Evolutionary conservation across 345 rosid genomes (phyloP).

Genomic region (Syzygium grande): DNA sequence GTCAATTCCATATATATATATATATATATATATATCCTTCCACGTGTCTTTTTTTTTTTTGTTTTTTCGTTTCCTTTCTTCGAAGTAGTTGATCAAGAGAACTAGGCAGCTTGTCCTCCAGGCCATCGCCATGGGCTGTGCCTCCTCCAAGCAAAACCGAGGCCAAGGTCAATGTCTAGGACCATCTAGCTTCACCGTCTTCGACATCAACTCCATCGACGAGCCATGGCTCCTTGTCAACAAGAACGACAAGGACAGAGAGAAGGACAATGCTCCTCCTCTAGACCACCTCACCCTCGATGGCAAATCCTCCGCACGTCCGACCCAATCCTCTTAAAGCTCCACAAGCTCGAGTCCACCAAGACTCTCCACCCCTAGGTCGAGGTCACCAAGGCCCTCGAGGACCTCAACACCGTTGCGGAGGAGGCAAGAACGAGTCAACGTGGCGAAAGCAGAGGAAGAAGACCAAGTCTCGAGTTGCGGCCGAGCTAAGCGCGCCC

Average conservation of each 20-base stretch:
- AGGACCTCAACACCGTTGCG: conserved; percentile 49
- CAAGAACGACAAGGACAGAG: no score
- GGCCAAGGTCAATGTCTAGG: conserved; percentile 47
- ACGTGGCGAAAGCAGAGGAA: conserved; percentile 23
- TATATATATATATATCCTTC: no score
- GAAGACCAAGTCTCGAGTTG: neutral
- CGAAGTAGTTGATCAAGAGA: no score
- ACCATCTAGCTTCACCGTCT: conserved; percentile 68
- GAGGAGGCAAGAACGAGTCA: conserved; percentile 30
- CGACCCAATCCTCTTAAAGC: conserved; percentile 38
- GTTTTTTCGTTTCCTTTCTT: no score
- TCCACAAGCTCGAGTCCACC: conserved; percentile 26
- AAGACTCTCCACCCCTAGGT: conserved; percentile 53
- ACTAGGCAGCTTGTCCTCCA: no score
- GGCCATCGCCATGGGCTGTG: conserved; percentile 54
- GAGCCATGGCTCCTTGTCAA: conserved; percentile 71
- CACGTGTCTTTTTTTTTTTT: no score
- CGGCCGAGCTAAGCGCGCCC: conserved; percentile 3
- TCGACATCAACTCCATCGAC: conserved; percentile 62
- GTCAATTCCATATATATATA: neutral
- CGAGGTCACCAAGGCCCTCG: conserved; percentile 79
- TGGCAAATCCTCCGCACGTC: conserved; percentile 30
- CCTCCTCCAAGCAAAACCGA: conserved; percentile 53
- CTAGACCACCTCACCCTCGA: conserved; percentile 3
- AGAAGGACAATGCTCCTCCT: neutral